Base-by-base conservation (phyloP, 495 filamentous ascomycete genomes). In the Pyrenula massariospora region DNA sequence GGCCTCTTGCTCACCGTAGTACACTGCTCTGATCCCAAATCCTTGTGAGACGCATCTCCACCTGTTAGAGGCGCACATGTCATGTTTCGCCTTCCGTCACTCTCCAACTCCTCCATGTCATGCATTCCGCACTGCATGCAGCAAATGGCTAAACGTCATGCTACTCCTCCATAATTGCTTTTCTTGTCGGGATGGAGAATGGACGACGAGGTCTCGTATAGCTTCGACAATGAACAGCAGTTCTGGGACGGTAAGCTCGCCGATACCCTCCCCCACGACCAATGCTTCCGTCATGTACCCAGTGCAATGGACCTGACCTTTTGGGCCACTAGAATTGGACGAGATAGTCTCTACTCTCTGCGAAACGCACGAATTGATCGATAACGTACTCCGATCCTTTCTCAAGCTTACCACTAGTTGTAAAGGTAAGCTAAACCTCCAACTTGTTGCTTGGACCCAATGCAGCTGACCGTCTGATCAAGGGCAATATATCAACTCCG, bases 321-420 rank as follows among this genome's bases (percentile, higher is more conserved):
- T 53, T 22, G 10, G 15, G 10, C 59, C 56, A 22, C 23, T 65
- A 96, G 92, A 90, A 70, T 80, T 98, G 65, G 81, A 88, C 67
- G 81, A 84, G 55, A 88, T 92, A 61, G 80, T 95, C 53, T 81
- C 86, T 50, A 76, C 78, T 48, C 75, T 80, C 57, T 94, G 88
- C 70, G 72, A 82, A 47, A 81, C 82, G 52, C 80, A 93, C 72
- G 84, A 88, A 64, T 70, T 78, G 53, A 95, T 97, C 65, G 93
- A 98, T 68, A 81, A 95, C 66, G 82, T 84, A 50, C 75, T 98
- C 63, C 86, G 93, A 61, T 79, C 83, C 24, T 97, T 88, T 77
- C 76, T 98, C 31, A 77, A 80, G 57, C 82, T 96, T 61, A 85
- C 87, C 22, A 81, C 89, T 24, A 81, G 77, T 56, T 88, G 84